Base-by-base conservation (phyloP, 2,329 filamentous ascomycete species). In the Aspergillus sp. region DNA sequence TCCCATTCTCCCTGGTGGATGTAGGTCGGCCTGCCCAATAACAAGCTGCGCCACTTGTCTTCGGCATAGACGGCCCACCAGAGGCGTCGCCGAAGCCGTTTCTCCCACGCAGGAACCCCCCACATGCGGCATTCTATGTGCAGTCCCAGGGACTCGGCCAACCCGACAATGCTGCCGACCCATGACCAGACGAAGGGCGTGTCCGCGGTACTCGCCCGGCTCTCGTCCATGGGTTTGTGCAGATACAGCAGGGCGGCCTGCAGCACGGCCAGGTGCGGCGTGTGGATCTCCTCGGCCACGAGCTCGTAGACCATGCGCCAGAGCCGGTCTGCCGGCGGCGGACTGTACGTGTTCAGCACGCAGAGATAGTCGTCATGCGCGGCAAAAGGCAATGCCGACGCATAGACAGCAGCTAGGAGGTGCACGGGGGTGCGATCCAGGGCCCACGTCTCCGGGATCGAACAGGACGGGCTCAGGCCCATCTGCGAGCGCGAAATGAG, bases 1-100 rank as follows among this genome's bases (percentile, higher is more conserved):
- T 69, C 64, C 70, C 69, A 73, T 40, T 74, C 69, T 3, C 65
- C 64, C 0, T 52, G 51, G 3, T 63, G 63, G 22, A 74, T 69
- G 45, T 68, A 70, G 1, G 71, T 64, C 2, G 72, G 71, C 2
- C 68, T 62, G 0, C 72, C 72, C 51, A 65, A 57, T 6, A 73
- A 60, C n/a, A 74, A 50, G 9, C 65, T 65, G 3, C 64, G 60
- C 65, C 70, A 74, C 53, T 71, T 74, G 35, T 75, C 72, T 50
- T 74, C 67, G 14, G 65, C 56, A 45, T 72, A 74, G 4, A 73
- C 56, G 5, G 69, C 68, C 72, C 72, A 74, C 70, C 72, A 74
- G 7, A 75, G 56, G 5, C 72, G 60, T 17, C 69, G 57, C 2
- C 72, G 65, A 7, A 73, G 60, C 9, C 70, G 62, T 48, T 72